Conservation (phyloP, 805 yeast species). For the Myxozyma sirexii region DNA sequence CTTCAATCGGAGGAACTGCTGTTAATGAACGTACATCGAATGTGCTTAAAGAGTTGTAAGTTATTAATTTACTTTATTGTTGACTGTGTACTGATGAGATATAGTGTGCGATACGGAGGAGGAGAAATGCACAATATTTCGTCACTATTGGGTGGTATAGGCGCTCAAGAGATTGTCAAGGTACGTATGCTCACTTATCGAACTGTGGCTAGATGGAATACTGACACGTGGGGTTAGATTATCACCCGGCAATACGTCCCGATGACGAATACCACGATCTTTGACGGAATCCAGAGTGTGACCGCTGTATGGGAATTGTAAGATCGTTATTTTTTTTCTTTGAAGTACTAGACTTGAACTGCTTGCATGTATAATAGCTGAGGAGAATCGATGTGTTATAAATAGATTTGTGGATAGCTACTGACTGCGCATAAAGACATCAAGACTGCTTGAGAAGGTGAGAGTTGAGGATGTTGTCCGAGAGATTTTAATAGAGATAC, state of each 20-base stretch:
- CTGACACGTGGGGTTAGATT: slow-evolving; percentile 33
- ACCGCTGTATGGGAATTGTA: slow-evolving; percentile 13
- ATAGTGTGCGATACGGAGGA: slow-evolving; percentile 43
- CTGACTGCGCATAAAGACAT: too few relatives aligned
- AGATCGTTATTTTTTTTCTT: neutral
- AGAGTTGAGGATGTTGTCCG: too few relatives aligned
- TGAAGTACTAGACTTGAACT: too few relatives aligned
- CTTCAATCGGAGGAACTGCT: slow-evolving; percentile 16
- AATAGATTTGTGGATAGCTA: too few relatives aligned
- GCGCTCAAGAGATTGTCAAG: slow-evolving; percentile 82
- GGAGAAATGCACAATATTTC: slow-evolving; percentile 59
- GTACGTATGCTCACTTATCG: slow-evolving; percentile 35
- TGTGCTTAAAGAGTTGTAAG: slow-evolving; percentile 51
- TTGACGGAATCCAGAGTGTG: slow-evolving; percentile 66
- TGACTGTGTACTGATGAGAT: neutral
- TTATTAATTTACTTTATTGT: slow-evolving; percentile 10
- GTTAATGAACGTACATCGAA: slow-evolving; percentile 36
- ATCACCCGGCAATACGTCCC: slow-evolving; percentile 82
- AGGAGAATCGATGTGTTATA: neutral
- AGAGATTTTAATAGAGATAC: too few relatives aligned
- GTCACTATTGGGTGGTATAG: slow-evolving; percentile 80
- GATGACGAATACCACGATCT: slow-evolving; percentile 66
- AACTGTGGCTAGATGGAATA: neutral
- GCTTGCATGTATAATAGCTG: neutral
- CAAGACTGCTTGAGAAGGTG: too few relatives aligned